phyloP scores from a whole-genome alignment of 75 land plant species.

The Cunninghamia lanceolata region DNA sequence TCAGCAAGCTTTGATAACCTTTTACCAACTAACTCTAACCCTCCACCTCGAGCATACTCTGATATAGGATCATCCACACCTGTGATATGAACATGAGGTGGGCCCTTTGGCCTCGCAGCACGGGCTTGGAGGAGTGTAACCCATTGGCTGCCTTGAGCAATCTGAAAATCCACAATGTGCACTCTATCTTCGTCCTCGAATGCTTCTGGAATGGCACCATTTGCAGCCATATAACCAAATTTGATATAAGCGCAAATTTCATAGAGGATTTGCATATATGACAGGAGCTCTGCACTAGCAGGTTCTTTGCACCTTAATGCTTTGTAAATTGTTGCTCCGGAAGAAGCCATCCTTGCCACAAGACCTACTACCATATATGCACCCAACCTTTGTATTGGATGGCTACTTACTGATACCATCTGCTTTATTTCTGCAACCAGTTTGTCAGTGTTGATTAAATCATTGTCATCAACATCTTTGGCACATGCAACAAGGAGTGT shows the following conservation, averaged over 20 bases:
- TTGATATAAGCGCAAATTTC: constrained; percentile 91
- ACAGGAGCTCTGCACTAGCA: constrained; percentile 52
- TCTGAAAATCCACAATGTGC: constrained; percentile 86
- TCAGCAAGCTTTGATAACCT: constrained; percentile 58
- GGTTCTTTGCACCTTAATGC: constrained; percentile 71
- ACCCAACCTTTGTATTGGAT: constrained; percentile 77
- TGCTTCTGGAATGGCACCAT: constrained; percentile 92
- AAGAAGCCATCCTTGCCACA: constrained; percentile 58
- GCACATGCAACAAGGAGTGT: constrained; percentile 63
- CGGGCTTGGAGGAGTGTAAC: constrained; percentile 76
- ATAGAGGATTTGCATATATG: constrained; percentile 74
- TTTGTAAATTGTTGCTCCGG: constrained; percentile 65
- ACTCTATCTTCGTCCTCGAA: constrained; percentile 63
- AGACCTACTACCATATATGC: constrained; percentile 90
- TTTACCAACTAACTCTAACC: constrained; percentile 51
- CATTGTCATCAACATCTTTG: constrained; percentile 49
- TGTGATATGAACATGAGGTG: constrained; percentile 73
- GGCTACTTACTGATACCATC: constrained; percentile 77
- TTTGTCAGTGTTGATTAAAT: constrained; percentile 25
- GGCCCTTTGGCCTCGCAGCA: constrained; percentile 72
- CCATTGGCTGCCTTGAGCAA: constrained; percentile 86
- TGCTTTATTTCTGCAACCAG: constrained; percentile 50
- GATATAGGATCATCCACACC: constrained; percentile 83
- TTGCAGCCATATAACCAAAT: constrained; percentile 86
- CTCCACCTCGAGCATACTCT: constrained; percentile 67